Conservation (phyloP, 306 rosid genomes). For the Hippophae tibetana region DNA sequence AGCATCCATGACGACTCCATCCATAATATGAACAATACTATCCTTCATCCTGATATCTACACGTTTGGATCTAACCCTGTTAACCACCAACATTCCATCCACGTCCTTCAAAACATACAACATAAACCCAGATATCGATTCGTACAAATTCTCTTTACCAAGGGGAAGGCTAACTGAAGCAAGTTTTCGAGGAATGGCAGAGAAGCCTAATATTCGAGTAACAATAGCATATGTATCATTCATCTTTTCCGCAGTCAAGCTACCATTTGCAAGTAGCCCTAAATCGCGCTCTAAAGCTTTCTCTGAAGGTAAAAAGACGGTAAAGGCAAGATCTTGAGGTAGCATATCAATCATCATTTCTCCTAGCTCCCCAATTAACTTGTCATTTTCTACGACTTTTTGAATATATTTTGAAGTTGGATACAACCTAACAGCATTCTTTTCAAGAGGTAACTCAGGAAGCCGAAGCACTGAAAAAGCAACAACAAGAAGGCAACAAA, state of each 20-base stretch:
- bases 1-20: conserved; percentile 83
- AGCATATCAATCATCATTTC: conserved; percentile 78
- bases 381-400: conserved; percentile 15
- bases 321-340: conserved; percentile 76
- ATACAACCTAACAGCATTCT: conserved; percentile 19
- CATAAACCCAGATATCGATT: conserved; percentile 68
- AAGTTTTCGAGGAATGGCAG: conserved; percentile 50
- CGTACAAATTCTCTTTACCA: conserved; percentile 41
- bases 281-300: conserved; percentile 63
- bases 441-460: conserved; percentile 38
- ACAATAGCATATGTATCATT: conserved; percentile 59
- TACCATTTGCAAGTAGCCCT: conserved; percentile 28
- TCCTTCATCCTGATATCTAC: conserved; percentile 45
- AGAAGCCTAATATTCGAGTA: conserved; percentile 64
- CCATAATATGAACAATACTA: conserved; percentile 60
- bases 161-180: conserved; percentile 30
- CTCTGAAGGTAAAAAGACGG: conserved; percentile 72
- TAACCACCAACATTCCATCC: conserved; percentile 63
- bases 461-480: conserved; percentile 40
- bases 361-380: conserved; percentile 39
- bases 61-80: conserved; percentile 46
- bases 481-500: conserved; percentile 37
- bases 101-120: conserved; percentile 44
- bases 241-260: conserved; percentile 41
- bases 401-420: conserved; percentile 23